Conservation (phyloP, 495 filamentous ascomycete genomes). For the Penicillium daleae region DNA sequence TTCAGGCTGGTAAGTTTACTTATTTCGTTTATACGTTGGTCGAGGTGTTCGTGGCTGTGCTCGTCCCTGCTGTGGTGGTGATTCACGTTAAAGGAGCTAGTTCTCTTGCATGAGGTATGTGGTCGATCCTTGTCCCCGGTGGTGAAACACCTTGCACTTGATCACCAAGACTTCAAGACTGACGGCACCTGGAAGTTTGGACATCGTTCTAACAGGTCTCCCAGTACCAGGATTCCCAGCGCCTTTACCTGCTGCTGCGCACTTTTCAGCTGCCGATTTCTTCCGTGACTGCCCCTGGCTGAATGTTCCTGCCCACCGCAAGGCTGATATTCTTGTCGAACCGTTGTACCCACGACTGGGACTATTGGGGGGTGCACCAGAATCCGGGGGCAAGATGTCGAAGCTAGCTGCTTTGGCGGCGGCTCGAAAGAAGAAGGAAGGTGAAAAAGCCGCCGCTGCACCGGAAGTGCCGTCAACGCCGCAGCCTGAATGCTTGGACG, state of each 20-base stretch:
- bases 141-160: constrained; percentile 15
- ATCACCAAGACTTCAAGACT: constrained; percentile 34
- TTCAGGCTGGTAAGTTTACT: constrained; percentile 53
- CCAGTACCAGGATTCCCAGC: constrained; percentile 45
- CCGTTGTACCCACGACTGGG: constrained; percentile 61
- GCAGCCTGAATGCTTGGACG: constrained; percentile 21
- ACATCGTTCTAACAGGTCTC: constrained; percentile 49
- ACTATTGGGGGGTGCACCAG: constrained; percentile 74
- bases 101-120: constrained; percentile 22
- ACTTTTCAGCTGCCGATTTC: constrained; percentile 59
- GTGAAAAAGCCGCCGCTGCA: constrained; percentile 53
- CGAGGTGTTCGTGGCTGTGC: constrained; percentile 39
- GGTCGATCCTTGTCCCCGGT: constrained; percentile 13
- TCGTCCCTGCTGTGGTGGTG: constrained; percentile 21
- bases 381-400: constrained; percentile 69
- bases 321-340: constrained; percentile 66
- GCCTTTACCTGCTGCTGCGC: constrained; percentile 28
- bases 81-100: not conserved
- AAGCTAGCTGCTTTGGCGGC: constrained; percentile 90
- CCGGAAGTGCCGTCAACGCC: constrained; percentile 15
- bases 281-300: constrained; percentile 90
- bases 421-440: constrained; percentile 80
- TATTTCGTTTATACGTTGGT: constrained; percentile 18
- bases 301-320: constrained; percentile 69
- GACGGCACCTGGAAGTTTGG: constrained; percentile 39